A percentile compares a stretch with the other conserved stretches of the same genome.
Conservation (phyloP, 345 rosid genomes). For the Pistacia atlantica region DNA sequence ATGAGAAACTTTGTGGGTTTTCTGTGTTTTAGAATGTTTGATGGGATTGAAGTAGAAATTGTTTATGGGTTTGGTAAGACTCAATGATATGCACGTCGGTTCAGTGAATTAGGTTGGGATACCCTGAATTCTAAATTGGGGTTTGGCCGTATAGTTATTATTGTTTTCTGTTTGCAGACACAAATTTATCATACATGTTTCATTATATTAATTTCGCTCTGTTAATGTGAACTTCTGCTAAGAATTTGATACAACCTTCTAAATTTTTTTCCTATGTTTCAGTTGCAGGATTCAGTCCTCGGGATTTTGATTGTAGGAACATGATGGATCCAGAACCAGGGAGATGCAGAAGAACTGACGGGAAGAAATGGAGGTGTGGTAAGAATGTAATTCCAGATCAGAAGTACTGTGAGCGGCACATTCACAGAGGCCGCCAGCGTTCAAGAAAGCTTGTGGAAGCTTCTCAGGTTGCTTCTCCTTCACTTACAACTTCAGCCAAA, state of each 20-base stretch:
- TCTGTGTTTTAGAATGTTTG: too few species aligned
- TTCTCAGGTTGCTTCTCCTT: slow-evolving; percentile 30
- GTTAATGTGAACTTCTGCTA: neutral
- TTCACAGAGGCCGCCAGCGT: slow-evolving; percentile 74
- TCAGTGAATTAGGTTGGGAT: neutral
- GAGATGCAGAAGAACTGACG: slow-evolving; percentile 83
- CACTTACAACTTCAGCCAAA: slow-evolving; percentile 2
- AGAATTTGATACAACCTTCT: neutral
- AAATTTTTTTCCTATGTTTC: slow-evolving; percentile 16
- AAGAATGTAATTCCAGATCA: slow-evolving; percentile 45
- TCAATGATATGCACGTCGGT: neutral
- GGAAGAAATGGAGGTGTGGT: slow-evolving; percentile 82
- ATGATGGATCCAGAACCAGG: slow-evolving; percentile 52
- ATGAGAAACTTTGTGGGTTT: too few species aligned
- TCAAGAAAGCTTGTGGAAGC: slow-evolving; percentile 93
- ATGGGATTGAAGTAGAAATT: too few species aligned
- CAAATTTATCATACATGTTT: neutral
- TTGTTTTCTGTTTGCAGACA: neutral
- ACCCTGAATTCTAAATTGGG: neutral
- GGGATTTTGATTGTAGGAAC: slow-evolving; percentile 28
- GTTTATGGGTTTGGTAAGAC: too few species aligned
- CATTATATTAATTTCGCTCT: neutral
- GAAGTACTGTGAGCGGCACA: slow-evolving; percentile 73
- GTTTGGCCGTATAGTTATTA: neutral
- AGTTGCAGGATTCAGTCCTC: slow-evolving; percentile 39